Evolutionary conservation across 768 basidiomycete genomes (phyloP).

Genomic region (Holtermannia corniformis): DNA sequence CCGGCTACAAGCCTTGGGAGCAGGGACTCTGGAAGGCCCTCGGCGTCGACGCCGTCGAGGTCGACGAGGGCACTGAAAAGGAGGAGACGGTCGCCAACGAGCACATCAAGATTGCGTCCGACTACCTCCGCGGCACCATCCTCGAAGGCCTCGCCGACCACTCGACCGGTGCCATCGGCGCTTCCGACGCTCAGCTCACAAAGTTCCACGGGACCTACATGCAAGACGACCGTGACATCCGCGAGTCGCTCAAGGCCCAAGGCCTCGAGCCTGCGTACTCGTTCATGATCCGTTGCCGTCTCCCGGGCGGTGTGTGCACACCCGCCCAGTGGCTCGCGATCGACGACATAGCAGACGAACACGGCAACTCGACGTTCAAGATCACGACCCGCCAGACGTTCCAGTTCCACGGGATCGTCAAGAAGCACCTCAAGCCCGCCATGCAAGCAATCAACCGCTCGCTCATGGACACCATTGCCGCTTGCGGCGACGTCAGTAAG

Average conservation of each 20-base stretch:
- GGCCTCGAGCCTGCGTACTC: conserved; percentile 90
- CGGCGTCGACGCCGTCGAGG: conserved; percentile 79
- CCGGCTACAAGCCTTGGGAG: conserved; percentile 96
- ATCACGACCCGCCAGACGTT: conserved; percentile 96
- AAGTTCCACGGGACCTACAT: conserved; percentile 61
- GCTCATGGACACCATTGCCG: conserved; percentile 88
- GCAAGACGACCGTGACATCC: conserved; percentile 90
- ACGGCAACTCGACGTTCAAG: conserved; percentile 89
- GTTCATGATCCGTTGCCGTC: conserved; percentile 97
- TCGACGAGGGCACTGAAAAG: conserved; percentile 64
- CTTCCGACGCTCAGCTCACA: conserved; percentile 85
- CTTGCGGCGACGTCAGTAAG: conserved; percentile 95
- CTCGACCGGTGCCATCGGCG: conserved; percentile 79
- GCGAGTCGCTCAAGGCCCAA: conserved; percentile 84
- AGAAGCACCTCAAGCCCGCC: conserved; percentile 86
- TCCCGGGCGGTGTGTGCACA: conserved; percentile 90
- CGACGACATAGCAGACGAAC: conserved; percentile 92
- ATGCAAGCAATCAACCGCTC: conserved; percentile 92
- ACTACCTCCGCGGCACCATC: conserved; percentile 91
- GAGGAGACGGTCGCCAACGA: conserved; percentile 98
- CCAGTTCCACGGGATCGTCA: conserved; percentile 99
- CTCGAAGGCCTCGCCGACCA: conserved; percentile 77
- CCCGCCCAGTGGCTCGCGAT: conserved; percentile 90
- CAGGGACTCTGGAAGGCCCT: conserved; percentile 84
- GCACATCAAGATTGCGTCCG: conserved; percentile 94